Conservation (phyloP, 768 basidiomycete species). For the Lentinula guzmanii region DNA sequence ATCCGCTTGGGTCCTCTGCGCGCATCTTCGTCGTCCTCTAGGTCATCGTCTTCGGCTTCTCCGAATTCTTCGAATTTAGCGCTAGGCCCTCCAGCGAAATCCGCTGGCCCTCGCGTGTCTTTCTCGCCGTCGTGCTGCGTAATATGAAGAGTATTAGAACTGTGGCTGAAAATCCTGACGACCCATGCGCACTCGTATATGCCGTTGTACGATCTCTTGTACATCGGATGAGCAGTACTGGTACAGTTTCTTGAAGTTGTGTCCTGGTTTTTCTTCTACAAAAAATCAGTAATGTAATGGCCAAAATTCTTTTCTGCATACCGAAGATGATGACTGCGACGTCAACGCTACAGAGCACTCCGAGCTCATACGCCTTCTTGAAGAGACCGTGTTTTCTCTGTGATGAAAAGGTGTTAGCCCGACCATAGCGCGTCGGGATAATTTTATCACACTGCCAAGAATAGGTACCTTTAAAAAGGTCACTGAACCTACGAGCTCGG, state of each 20-base stretch:
- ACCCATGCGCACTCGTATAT: constrained; percentile 29
- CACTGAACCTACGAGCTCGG: constrained; percentile 39
- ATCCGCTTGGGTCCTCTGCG: constrained; percentile 2
- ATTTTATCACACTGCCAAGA: constrained; percentile 44
- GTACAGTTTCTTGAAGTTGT: constrained; percentile 68
- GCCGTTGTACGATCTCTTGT: constrained; percentile 63
- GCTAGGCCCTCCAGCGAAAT: constrained; percentile 34
- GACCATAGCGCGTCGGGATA: constrained; percentile 15
- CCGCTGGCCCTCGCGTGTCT: constrained; percentile 38
- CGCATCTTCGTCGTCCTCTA: constrained; percentile 32
- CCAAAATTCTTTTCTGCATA: constrained; percentile 14
- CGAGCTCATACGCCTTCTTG: constrained; percentile 88
- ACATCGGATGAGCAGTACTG: constrained; percentile 75
- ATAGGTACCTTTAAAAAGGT: constrained; percentile 84
- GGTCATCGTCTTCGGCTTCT: constrained; percentile 36
- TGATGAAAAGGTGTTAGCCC: constrained; percentile 13
- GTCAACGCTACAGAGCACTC: constrained; percentile 85
- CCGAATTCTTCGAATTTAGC: constrained; percentile 24
- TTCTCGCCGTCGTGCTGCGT: constrained; percentile 43
- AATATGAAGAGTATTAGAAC: background rate
- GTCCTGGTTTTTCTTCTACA: constrained; percentile 70
- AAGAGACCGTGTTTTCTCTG: constrained; percentile 88
- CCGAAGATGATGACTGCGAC: constrained; percentile 82
- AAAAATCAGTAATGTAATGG: constrained; percentile 33
- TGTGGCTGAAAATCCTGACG: background rate